Percentiles rank a stretch among this genome's conserved stretches.
phyloP scores from a whole-genome alignment of 257 asterid genomes.

The Ilex asprella region DNA sequence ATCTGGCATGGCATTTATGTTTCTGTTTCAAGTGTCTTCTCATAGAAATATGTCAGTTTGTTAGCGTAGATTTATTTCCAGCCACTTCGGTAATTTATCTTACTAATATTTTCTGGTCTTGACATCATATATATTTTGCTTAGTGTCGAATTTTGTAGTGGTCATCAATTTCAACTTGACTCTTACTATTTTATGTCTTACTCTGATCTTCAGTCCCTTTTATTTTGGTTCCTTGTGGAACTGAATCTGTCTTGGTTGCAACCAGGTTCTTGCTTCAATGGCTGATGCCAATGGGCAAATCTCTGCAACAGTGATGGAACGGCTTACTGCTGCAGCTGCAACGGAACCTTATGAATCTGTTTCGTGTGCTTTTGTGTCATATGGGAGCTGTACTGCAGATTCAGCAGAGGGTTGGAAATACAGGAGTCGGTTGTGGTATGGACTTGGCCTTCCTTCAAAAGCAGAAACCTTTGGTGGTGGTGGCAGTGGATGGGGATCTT shows the following conservation, averaged over 20 bases:
- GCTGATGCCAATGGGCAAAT: constrained; percentile 89
- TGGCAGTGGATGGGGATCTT: constrained; percentile 97
- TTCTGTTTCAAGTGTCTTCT: not conserved
- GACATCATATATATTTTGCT: not conserved
- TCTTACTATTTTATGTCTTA: not conserved
- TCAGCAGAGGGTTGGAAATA: constrained; percentile 94
- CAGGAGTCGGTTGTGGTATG: constrained; percentile 94
- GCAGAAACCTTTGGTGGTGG: constrained; percentile 71
- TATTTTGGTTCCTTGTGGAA: constrained; percentile 10
- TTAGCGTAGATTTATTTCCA: not conserved
- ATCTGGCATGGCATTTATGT: not conserved
- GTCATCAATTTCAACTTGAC: not conserved
- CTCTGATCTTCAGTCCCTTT: not conserved
- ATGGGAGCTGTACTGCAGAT: constrained; percentile 82
- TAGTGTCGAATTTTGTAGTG: not conserved
- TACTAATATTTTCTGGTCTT: not conserved
- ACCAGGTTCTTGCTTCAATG: constrained; percentile 83
- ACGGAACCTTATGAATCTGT: constrained; percentile 95
- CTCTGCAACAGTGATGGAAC: constrained; percentile 79
- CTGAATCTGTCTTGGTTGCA: constrained; percentile 19
- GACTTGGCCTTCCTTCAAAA: constrained; percentile 66
- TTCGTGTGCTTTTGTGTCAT: constrained; percentile 86
- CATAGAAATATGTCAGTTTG: not conserved
- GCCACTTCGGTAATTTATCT: not conserved
- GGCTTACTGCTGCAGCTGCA: constrained; percentile 92